A percentile compares a stretch with the other conserved stretches of the same genome.
These are phyloP conservation scores for Capsicum baccatum DNA, from an alignment of 257 asterid species.

Conservation along the genomic window DNA sequence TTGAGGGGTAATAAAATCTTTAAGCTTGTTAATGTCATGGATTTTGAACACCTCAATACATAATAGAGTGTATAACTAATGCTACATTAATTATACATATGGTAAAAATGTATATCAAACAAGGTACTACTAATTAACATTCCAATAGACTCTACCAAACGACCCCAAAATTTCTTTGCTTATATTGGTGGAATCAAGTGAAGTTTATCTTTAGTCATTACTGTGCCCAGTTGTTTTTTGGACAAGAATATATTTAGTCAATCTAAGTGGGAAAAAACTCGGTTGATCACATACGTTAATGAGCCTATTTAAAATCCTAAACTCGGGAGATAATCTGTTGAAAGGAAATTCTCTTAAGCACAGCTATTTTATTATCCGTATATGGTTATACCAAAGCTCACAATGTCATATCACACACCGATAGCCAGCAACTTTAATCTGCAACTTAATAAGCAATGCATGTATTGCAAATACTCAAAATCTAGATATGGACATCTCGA, in stretches of 20 bases:
- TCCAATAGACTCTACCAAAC: too few species aligned
- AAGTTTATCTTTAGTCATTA: too few species aligned
- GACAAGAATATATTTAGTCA: neutral
- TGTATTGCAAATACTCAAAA: neutral
- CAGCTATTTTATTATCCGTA: neutral
- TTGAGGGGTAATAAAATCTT: too few species aligned
- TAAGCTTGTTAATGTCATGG: too few species aligned
- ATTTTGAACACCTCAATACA: too few species aligned
- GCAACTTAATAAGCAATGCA: neutral
- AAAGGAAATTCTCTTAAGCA: slow-evolving; percentile 3
- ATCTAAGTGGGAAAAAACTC: neutral
- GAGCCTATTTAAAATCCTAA: neutral
- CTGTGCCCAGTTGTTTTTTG: too few species aligned
- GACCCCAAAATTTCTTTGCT: too few species aligned
- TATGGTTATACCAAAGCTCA: neutral
- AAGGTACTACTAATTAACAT: too few species aligned
- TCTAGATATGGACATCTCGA: neutral
- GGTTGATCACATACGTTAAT: neutral
- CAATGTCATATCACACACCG: neutral
- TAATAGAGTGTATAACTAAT: too few species aligned
- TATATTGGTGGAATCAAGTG: too few species aligned
- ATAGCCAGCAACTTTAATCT: neutral
- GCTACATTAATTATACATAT: too few species aligned
- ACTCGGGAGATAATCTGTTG: neutral
- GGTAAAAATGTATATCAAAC: too few species aligned